Conservation (phyloP, 2,329 filamentous ascomycete species). For the Hortaea werneckii region DNA sequence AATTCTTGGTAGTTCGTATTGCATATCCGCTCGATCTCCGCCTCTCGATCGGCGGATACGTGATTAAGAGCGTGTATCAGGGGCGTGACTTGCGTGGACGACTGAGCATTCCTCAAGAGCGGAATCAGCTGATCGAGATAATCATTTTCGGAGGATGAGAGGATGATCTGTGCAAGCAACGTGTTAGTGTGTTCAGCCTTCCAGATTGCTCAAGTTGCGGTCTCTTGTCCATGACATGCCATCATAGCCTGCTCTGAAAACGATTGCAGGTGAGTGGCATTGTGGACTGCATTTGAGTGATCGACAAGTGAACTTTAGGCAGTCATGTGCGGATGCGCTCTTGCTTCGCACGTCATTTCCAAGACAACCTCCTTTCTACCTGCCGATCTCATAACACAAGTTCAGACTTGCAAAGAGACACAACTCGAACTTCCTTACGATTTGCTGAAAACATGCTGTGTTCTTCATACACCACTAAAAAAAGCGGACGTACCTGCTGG, state of each 20-base stretch:
- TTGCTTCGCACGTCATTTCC: no score
- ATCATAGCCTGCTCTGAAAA: no score
- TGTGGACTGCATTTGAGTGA: neutral
- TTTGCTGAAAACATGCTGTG: no score
- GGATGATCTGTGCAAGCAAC: constrained; percentile 60
- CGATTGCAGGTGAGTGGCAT: neutral
- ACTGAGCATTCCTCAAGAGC: constrained; percentile 78
- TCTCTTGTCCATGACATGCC: no score
- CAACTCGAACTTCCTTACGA: no score
- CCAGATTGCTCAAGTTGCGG: no score
- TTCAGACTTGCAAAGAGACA: no score
- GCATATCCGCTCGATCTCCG: constrained; percentile 88
- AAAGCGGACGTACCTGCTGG: constrained; percentile 34
- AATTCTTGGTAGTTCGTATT: constrained; percentile 96
- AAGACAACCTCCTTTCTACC: no score
- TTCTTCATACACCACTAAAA: neutral
- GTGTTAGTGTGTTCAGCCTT: neutral
- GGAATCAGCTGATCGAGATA: constrained; percentile 95
- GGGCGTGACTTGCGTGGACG: constrained; percentile 53
- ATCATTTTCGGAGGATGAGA: constrained; percentile 82
- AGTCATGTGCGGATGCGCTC: no score
- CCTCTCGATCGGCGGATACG: constrained; percentile 77
- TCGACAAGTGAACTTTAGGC: no score
- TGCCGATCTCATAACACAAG: no score
- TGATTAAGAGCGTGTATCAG: constrained; percentile 69